Base-by-base conservation (phyloP, 768 basidiomycete genomes). In the Cyathus striatus region DNA sequence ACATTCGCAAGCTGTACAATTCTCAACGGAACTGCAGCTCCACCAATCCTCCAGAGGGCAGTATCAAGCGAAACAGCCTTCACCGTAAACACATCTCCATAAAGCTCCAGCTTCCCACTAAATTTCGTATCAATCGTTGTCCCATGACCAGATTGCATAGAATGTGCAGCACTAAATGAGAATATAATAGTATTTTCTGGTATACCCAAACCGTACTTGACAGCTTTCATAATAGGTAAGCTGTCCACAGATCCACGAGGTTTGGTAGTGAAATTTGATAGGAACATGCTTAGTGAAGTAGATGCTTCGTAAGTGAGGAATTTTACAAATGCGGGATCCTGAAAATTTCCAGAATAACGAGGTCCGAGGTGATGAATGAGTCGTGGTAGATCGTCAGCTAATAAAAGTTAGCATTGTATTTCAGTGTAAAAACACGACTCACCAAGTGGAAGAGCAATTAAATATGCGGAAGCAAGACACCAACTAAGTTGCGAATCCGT, bases 281-380 rank as follows among this genome's bases (percentile, higher is more conserved):
- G 64, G 50, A 81, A 80, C 70, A 92, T 87, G 55, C 87, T 90
- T 41, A 92, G 69, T 0, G 88, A 88, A 0, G 90, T 89, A 4
- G 84, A 79, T 0, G 86, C 86, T 50, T 90, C 86, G 58, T 92
- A 93, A 0, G 90, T 93, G 38, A 92, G 64, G 57, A 90, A 90
- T 35, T 76, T 81, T 49, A 80, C 67, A 25, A 91, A 71, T 2
- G 74, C 57, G 6, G 70, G 72, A 38, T 89, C 85, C 56, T 90
- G 89, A 59, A 90, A 89, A 34, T 79, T 81, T 17, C 79, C 82
- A 1, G 70, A 68, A 46, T 92, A 92, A 34, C 83, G 76, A 6
- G 90, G 90, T 3, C 89, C 86, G 9, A 93, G 76, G 51, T 90
- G 86, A 53, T 91, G 83, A 25, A 90, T 73, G 35, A 92, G 73